Evolutionary conservation across 2,329 filamentous ascomycete species (phyloP).

Genomic region (Verticillium longisporum): DNA sequence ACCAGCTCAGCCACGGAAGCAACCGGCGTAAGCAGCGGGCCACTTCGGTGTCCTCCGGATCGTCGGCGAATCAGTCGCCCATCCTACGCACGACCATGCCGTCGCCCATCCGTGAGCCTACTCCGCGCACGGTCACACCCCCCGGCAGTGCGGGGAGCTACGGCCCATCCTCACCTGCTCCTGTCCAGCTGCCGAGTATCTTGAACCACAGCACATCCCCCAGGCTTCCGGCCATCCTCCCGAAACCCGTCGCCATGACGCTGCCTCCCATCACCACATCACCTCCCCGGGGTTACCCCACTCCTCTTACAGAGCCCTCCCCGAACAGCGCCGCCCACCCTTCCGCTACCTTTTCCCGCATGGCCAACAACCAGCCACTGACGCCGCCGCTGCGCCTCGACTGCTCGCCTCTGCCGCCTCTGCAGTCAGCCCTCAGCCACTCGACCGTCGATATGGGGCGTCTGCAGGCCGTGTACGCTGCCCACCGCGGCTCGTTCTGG

Average conservation of each 20-base stretch:
- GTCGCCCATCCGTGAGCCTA: slow-evolving; percentile 43
- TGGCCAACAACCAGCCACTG: slow-evolving; percentile 18
- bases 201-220: slow-evolving; percentile 39
- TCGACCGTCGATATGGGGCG: slow-evolving; percentile 56
- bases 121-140: slow-evolving; percentile 42
- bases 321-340: slow-evolving; percentile 32
- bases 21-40: slow-evolving; percentile 68
- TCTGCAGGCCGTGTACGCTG: slow-evolving; percentile 62
- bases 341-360: slow-evolving; percentile 29
- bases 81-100: slow-evolving; percentile 38
- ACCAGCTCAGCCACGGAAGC: slow-evolving; percentile 76
- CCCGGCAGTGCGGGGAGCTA: slow-evolving; percentile 37
- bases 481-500: slow-evolving; percentile 69
- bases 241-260: slow-evolving; percentile 54
- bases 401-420: slow-evolving; percentile 33
- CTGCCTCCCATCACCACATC: slow-evolving; percentile 28
- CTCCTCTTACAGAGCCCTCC: slow-evolving; percentile 30
- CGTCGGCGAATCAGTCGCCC: slow-evolving; percentile 49
- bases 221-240: slow-evolving; percentile 55
- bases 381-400: slow-evolving; percentile 52
- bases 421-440: slow-evolving; percentile 18
- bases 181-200: slow-evolving; percentile 49
- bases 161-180: slow-evolving; percentile 33
- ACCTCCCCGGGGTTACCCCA: slow-evolving; percentile 31
- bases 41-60: slow-evolving; percentile 61